Percentiles rank a stretch among this genome's conserved stretches.
These are phyloP conservation scores for Vanrija pseudolonga DNA, from an alignment of 1,284 basidiomycete species.

Conservation along the genomic window DNA sequence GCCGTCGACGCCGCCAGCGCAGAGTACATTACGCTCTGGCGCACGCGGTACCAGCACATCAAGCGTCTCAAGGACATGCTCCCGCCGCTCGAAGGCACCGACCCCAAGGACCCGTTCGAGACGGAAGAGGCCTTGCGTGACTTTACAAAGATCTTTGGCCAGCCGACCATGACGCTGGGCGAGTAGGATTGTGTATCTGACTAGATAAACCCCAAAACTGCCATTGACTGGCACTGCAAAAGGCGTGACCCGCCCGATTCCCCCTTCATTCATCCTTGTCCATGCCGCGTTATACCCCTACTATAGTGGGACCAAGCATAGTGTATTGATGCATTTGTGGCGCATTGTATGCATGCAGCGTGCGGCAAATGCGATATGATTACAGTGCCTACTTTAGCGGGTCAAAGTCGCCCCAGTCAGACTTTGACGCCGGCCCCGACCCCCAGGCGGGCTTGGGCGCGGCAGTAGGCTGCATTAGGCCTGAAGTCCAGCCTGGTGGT, in stretches of 20 bases:
- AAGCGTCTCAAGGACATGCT: constrained; percentile 56
- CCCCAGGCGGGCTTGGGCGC: constrained; percentile 31
- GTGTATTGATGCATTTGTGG: no score
- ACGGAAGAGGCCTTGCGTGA: constrained; percentile 36
- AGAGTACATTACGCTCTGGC: constrained; percentile 88
- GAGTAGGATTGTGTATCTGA: no score
- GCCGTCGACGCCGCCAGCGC: constrained; percentile 65
- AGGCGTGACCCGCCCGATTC: no score
- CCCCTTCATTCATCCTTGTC: no score
- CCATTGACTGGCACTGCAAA: not conserved
- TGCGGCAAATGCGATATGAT: constrained; percentile 2
- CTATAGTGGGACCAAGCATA: not conserved
- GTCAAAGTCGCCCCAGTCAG: constrained; percentile 49
- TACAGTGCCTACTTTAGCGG: constrained; percentile 33
- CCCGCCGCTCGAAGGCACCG: constrained; percentile 24
- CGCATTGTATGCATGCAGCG: not conserved
- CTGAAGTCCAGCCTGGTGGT: constrained; percentile 40
- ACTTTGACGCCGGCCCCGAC: constrained; percentile 10
- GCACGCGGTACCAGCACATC: constrained; percentile 71
- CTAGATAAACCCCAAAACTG: not conserved
- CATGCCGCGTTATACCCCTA: not conserved
- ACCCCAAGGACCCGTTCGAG: constrained; percentile 19
- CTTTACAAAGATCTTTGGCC: constrained; percentile 20
- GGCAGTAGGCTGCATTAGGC: constrained; percentile 42
- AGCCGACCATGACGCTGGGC: not conserved